Conservation (phyloP, 2,329 filamentous ascomycete species). For the Venturia carpophila region DNA sequence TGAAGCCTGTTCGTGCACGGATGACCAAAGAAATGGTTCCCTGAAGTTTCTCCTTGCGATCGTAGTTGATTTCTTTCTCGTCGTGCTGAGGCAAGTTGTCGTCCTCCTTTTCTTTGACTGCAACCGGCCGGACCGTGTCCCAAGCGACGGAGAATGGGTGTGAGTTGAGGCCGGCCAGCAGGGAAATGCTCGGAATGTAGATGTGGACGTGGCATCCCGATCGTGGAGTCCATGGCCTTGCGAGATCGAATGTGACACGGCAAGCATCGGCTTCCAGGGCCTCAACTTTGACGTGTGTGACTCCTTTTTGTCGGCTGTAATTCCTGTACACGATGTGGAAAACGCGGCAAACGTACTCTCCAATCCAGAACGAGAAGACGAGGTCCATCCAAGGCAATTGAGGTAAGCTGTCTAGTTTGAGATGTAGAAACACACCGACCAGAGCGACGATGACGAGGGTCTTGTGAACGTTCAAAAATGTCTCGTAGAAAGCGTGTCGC, state of each 20-base stretch:
- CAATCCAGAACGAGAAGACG: slow-evolving; percentile 67
- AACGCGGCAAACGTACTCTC: slow-evolving; percentile 50
- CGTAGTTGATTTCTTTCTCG: slow-evolving; percentile 11
- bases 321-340: slow-evolving; percentile 47
- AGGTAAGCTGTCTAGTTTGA: slow-evolving; percentile 56
- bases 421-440: slow-evolving; percentile 70
- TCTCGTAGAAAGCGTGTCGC: slow-evolving; percentile 94
- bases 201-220: slow-evolving; percentile 54
- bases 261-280: slow-evolving; percentile 54
- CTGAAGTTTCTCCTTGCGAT: slow-evolving; percentile 11
- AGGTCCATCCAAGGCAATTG: slow-evolving; percentile 69
- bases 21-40: slow-evolving; percentile 60
- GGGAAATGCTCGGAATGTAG: slow-evolving; percentile 51
- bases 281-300: slow-evolving; percentile 48
- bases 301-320: slow-evolving; percentile 39
- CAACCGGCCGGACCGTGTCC: slow-evolving; percentile 21
- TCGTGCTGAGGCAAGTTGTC: slow-evolving; percentile 22
- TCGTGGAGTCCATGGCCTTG: slow-evolving; percentile 44
- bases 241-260: slow-evolving; percentile 52
- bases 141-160: slow-evolving; percentile 46
- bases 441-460: slow-evolving; percentile 61
- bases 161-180: slow-evolving; percentile 34
- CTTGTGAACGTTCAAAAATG: slow-evolving; percentile 83
- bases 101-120: background rate
- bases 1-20: slow-evolving; percentile 66